phyloP scores from a whole-genome alignment of 225 moss, liverwort and hornwort genomes.

The Pseudisothecium myosuroides region DNA sequence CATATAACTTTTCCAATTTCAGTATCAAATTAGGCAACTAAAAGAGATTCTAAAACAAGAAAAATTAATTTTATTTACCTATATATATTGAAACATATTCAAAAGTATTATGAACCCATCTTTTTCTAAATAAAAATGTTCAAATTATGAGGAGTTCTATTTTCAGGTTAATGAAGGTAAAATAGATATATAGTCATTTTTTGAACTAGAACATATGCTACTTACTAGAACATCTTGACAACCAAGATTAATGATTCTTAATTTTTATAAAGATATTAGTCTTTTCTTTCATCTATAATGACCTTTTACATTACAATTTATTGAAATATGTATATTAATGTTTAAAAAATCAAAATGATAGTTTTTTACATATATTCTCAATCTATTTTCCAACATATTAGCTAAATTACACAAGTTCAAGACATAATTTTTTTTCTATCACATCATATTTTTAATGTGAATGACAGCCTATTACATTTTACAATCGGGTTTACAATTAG shows the following conservation, averaged over 20 bases:
- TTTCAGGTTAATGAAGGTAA: accelerated
- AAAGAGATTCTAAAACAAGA: not conserved
- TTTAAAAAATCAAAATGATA: not conserved
- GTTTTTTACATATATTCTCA: not conserved
- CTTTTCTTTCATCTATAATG: not conserved
- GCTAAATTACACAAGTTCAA: not conserved
- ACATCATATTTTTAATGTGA: not conserved
- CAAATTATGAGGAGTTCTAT: not conserved
- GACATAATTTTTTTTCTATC: not conserved
- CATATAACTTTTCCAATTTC: not conserved
- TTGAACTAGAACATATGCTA: not conserved
- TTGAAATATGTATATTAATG: not conserved
- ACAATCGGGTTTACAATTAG: no score
- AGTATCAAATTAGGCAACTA: accelerated
- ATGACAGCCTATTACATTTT: not conserved
- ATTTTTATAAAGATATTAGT: no score
- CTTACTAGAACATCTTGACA: not conserved
- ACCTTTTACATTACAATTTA: not conserved
- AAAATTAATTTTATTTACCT: not conserved
- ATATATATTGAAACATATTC: not conserved
- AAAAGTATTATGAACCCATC: not conserved
- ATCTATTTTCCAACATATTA: not conserved
- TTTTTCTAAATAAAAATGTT: accelerated
- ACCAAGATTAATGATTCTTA: not conserved
- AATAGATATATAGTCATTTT: not conserved